These are phyloP conservation scores for Parietaria judaica DNA, from an alignment of 306 rosid genomes.

Conservation along the genomic window DNA sequence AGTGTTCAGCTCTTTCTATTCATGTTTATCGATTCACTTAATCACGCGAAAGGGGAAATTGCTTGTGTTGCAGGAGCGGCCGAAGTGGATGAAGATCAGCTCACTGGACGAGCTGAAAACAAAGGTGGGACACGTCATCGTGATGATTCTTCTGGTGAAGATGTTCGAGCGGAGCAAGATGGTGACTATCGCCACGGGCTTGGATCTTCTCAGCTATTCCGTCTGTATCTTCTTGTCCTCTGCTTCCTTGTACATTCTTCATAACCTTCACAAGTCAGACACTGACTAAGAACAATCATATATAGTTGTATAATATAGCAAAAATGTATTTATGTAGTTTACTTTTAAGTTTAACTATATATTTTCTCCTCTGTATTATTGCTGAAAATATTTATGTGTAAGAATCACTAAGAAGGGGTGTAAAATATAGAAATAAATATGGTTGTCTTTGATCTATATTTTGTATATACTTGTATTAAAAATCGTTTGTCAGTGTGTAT, in stretches of 20 bases:
- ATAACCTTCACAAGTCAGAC: constrained; percentile 61
- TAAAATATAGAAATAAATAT: too few relatives aligned
- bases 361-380: too few relatives aligned
- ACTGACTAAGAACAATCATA: constrained; percentile 13
- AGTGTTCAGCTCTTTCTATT: too few relatives aligned
- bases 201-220: constrained; percentile 77
- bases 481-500: too few relatives aligned
- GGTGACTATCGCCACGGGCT: constrained; percentile 73
- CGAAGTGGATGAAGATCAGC: constrained; percentile 87
- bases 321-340: too few relatives aligned
- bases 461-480: too few relatives aligned
- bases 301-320: too few relatives aligned
- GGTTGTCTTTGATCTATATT: too few relatives aligned
- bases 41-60: not conserved
- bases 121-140: constrained; percentile 91
- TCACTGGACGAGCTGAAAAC: constrained; percentile 91
- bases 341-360: too few relatives aligned
- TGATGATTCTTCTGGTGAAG: constrained; percentile 91
- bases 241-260: constrained; percentile 92
- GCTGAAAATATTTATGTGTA: too few relatives aligned
- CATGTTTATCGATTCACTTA: not conserved
- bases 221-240: constrained; percentile 87
- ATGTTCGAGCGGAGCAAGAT: constrained; percentile 99
- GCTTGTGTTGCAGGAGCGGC: constrained; percentile 61
- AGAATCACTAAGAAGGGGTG: too few relatives aligned